Conservation (phyloP, 2,329 filamentous ascomycete species). For the Ophiostoma novo-ulmi region DNA sequence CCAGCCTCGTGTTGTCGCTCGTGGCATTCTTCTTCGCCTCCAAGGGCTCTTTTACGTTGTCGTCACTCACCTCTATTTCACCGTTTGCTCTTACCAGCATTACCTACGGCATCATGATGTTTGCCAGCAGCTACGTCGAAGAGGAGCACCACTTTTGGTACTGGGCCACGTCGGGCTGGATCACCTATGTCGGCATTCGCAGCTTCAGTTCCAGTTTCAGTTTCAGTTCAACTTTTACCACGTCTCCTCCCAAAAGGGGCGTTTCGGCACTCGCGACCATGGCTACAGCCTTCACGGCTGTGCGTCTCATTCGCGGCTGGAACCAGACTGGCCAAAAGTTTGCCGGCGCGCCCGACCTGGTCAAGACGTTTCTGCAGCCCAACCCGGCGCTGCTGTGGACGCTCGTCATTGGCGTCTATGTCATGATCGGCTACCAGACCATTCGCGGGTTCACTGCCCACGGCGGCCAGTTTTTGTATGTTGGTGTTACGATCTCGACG, state of each 20-base stretch:
- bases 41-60: slow-evolving; percentile 12
- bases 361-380: slow-evolving; percentile 61
- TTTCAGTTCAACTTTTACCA: slow-evolving; percentile 28
- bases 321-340: slow-evolving; percentile 98
- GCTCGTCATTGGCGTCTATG: slow-evolving; percentile 65
- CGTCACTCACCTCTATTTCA: slow-evolving; percentile 29
- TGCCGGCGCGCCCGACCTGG: slow-evolving; percentile 83
- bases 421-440: slow-evolving; percentile 49
- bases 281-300: slow-evolving; percentile 51
- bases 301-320: slow-evolving; percentile 72
- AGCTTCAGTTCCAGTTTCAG: slow-evolving; percentile 35
- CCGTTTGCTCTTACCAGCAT: slow-evolving; percentile 50
- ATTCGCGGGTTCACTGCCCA: slow-evolving; percentile 38
- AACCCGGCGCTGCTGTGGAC: slow-evolving; percentile 68
- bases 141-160: slow-evolving; percentile 99
- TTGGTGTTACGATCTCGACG: slow-evolving; percentile 38
- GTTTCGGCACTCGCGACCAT: slow-evolving; percentile 24
- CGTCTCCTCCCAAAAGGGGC: not conserved
- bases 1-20: slow-evolving; percentile 41
- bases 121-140: slow-evolving; percentile 94
- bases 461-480: slow-evolving; percentile 40
- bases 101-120: slow-evolving; percentile 84
- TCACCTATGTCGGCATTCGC: slow-evolving; percentile 49
- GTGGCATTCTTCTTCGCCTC: slow-evolving; percentile 31
- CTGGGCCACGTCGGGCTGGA: slow-evolving; percentile 72